Percentiles rank a stretch among this genome's conserved stretches.
Conservation (phyloP, 371 early-diverging fungal genomes). For the Basidiobolus meristosporus region DNA sequence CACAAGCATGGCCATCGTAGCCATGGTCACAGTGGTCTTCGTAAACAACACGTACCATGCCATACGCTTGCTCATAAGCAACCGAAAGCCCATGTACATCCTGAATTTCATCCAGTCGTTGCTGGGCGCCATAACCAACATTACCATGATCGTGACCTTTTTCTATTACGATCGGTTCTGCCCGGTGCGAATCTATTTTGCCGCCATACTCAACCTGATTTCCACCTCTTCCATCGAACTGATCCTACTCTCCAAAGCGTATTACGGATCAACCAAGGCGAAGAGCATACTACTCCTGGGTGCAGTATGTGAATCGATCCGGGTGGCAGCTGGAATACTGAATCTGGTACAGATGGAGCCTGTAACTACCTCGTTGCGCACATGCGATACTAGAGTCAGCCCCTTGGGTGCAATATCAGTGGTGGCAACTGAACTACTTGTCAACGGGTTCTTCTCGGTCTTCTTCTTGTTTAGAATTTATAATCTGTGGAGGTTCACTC, state of each 20-base stretch:
- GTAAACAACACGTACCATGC: slow-evolving; percentile 3
- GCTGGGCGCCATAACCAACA: slow-evolving; percentile 1
- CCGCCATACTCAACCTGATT: slow-evolving; percentile 1
- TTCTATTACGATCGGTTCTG: slow-evolving; percentile 1
- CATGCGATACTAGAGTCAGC: neutral
- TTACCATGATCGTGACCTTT: slow-evolving; percentile 1
- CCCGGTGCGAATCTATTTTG: slow-evolving; percentile 1
- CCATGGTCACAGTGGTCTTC: slow-evolving; percentile 2
- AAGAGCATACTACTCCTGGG: too few relatives aligned
- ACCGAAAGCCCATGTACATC: slow-evolving; percentile 9
- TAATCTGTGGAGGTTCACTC: slow-evolving; percentile 1
- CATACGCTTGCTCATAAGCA: slow-evolving; percentile 20
- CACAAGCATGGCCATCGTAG: slow-evolving; percentile 4
- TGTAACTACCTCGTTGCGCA: slow-evolving; percentile 1
- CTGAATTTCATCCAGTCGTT: slow-evolving; percentile 2
- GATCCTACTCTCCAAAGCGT: slow-evolving; percentile 2
- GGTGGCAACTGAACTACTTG: neutral
- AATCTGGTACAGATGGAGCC: neutral
- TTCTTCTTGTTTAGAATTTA: slow-evolving; percentile 2
- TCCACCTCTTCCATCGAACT: slow-evolving; percentile 2
- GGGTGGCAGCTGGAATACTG: neutral
- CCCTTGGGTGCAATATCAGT: neutral
- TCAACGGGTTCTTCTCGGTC: slow-evolving; percentile 1
- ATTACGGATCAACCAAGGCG: too few relatives aligned
- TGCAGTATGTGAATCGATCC: too few relatives aligned